Conservation (phyloP, 1,139 yeast genomes). For the Taphrina wiesneri region DNA sequence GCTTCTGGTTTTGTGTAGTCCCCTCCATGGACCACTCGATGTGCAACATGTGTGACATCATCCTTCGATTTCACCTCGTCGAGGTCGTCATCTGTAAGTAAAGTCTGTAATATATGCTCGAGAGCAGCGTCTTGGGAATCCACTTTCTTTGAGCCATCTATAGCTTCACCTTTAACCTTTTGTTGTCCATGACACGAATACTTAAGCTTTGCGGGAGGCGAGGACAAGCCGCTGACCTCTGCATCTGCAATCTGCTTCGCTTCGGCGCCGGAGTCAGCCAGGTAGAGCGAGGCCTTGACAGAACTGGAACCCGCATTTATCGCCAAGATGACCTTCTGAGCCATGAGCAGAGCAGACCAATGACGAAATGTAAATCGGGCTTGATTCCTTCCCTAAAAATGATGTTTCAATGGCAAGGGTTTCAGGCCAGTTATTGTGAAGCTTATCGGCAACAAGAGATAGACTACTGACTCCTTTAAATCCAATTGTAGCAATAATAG, state of each 20-base stretch:
- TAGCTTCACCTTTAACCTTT: constrained; percentile 27
- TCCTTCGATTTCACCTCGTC: constrained; percentile 29
- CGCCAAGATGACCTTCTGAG: constrained; percentile 34
- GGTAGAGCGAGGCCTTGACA: constrained; percentile 39
- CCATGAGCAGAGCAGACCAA: background rate
- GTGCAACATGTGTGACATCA: constrained; percentile 37
- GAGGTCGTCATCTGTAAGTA: constrained; percentile 16
- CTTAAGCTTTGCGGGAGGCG: constrained; percentile 36
- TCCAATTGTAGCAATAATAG: too few species aligned
- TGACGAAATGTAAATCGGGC: too few species aligned
- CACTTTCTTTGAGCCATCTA: constrained; percentile 33
- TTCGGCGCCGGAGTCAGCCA: constrained; percentile 2
- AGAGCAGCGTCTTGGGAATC: constrained; percentile 39
- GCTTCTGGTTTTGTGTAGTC: constrained; percentile 37
- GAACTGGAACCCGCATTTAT: constrained; percentile 41
- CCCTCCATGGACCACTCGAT: constrained; percentile 40
- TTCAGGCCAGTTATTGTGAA: too few species aligned
- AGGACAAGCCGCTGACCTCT: constrained; percentile 38
- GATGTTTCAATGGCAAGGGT: too few species aligned
- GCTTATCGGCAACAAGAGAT: too few species aligned
- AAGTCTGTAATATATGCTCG: constrained; percentile 33
- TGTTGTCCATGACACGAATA: constrained; percentile 30
- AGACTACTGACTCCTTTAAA: too few species aligned
- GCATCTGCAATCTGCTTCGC: constrained; percentile 36
- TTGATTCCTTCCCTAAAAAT: too few species aligned